Conservation (phyloP, 805 yeast species). For the Zygosaccharomyces bisporus region DNA sequence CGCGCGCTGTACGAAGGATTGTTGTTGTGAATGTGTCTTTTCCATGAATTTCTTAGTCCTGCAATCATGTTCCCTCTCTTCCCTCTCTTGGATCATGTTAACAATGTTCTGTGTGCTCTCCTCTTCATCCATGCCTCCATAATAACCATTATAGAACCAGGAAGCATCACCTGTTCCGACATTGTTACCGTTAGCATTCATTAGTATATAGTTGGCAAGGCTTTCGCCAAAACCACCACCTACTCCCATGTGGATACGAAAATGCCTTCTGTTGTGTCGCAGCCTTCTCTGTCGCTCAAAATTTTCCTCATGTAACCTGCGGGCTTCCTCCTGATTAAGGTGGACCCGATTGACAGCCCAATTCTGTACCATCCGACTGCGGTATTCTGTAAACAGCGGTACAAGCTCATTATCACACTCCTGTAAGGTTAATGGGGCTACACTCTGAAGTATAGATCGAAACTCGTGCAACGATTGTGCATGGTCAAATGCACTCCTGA, state of each 20-base stretch:
- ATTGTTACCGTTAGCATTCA: conserved; percentile 8
- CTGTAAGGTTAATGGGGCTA: conserved; percentile 23
- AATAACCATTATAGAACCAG: conserved; percentile 5
- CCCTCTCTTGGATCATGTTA: conserved; percentile 34
- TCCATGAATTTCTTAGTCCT: conserved; percentile 27
- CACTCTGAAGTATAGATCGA: conserved; percentile 19
- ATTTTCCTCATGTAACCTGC: background rate
- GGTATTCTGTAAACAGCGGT: conserved; percentile 21
- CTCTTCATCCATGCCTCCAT: conserved; percentile 17
- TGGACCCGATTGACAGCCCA: conserved; percentile 21
- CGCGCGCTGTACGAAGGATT: conserved; percentile 23
- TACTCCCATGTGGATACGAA: conserved; percentile 11
- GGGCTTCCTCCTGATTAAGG: conserved; percentile 8
- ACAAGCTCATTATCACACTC: conserved; percentile 23
- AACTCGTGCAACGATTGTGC: conserved; percentile 27
- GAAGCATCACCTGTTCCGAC: conserved; percentile 3
- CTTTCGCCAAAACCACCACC: conserved; percentile 16
- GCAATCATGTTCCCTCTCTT: conserved; percentile 30
- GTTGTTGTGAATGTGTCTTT: conserved; percentile 28
- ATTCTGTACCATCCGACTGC: conserved; percentile 18
- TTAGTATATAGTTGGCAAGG: conserved; percentile 12
- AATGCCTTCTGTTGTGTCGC: conserved; percentile 8
- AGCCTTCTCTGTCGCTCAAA: conserved; percentile 1
- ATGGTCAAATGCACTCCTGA: conserved; percentile 26
- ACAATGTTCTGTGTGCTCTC: conserved; percentile 31